phyloP scores from a whole-genome alignment of 108 stramenopile genomes.

The Asterionellopsis glacialis region DNA sequence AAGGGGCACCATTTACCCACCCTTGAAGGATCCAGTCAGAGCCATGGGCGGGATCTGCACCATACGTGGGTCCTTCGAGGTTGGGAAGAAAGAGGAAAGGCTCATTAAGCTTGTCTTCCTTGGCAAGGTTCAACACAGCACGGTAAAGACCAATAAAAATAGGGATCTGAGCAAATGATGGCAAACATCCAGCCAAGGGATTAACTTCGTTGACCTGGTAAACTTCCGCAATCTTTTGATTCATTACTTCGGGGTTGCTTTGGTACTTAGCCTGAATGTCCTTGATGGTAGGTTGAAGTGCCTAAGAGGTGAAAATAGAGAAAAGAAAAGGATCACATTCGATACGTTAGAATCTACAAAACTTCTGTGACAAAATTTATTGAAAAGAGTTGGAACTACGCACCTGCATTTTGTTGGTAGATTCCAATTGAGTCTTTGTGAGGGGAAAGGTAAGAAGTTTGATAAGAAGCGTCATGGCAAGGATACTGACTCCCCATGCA shows the following conservation, averaged over 20 bases:
- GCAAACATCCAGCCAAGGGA: conserved; percentile 93
- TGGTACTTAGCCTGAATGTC: conserved; percentile 91
- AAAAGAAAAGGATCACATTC: background rate
- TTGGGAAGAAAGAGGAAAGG: conserved; percentile 95
- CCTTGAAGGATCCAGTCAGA: conserved; percentile 82
- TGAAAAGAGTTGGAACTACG: conserved; percentile 4
- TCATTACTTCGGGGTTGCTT: conserved; percentile 92
- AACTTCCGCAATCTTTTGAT: conserved; percentile 91
- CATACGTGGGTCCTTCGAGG: conserved; percentile 94
- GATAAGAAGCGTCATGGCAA: conserved; percentile 86
- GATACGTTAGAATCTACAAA: background rate
- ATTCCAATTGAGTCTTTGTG: conserved; percentile 87
- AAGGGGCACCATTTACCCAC: conserved; percentile 77
- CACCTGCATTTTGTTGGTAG: conserved; percentile 94
- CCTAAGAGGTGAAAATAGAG: conserved; percentile 24
- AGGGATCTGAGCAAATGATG: conserved; percentile 91
- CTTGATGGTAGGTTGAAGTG: conserved; percentile 86
- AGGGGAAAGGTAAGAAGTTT: conserved; percentile 91
- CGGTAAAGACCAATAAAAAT: conserved; percentile 96
- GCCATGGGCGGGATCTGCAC: conserved; percentile 88
- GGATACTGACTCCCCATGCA: conserved; percentile 90
- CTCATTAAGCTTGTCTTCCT: conserved; percentile 86
- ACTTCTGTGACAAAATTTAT: background rate
- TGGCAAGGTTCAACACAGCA: conserved; percentile 85
- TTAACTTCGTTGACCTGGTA: conserved; percentile 92